Evolutionary conservation across 768 basidiomycete genomes (phyloP).

Genomic region (Exsudoporus frostii): DNA sequence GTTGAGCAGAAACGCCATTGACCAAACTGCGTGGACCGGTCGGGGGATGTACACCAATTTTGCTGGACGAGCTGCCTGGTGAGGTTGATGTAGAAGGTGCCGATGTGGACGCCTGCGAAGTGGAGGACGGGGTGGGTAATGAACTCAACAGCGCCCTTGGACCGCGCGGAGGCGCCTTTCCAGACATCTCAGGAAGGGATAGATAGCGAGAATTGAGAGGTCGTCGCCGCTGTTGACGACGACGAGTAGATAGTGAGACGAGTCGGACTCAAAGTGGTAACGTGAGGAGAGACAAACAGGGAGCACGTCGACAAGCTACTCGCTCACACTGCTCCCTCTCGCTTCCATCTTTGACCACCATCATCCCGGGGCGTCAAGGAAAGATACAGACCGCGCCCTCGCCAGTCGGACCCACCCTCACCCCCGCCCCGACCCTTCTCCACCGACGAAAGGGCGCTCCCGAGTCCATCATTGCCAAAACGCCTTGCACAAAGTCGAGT

Average conservation of each 20-base stretch:
- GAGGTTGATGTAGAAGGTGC: conserved; percentile 35
- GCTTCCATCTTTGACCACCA: conserved; percentile 14
- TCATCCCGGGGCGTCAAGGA: neutral
- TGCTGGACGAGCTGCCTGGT: conserved; percentile 30
- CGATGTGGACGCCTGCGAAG: conserved; percentile 31
- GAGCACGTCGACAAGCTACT: conserved; percentile 10
- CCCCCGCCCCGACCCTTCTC: neutral
- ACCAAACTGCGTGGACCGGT: conserved; percentile 64
- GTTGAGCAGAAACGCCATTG: conserved; percentile 33
- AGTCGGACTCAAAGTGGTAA: conserved; percentile 4
- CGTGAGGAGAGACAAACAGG: conserved; percentile 19
- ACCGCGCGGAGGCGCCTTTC: conserved; percentile 73
- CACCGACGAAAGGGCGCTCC: neutral
- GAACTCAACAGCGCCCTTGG: conserved; percentile 64
- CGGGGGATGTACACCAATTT: conserved; percentile 56
- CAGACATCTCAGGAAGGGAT: conserved; percentile 48
- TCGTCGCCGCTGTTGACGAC: conserved; percentile 25
- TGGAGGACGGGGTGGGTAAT: conserved; percentile 30
- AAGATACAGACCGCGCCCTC: neutral
- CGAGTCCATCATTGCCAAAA: neutral
- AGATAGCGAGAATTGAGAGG: neutral
- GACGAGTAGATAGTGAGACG: conserved; percentile 18
- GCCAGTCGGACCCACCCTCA: neutral
- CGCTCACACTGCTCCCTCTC: neutral
- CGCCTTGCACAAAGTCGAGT: neutral